These are phyloP conservation scores for Nemania sp. DNA, from an alignment of 2,329 filamentous ascomycete species.

Conservation along the genomic window DNA sequence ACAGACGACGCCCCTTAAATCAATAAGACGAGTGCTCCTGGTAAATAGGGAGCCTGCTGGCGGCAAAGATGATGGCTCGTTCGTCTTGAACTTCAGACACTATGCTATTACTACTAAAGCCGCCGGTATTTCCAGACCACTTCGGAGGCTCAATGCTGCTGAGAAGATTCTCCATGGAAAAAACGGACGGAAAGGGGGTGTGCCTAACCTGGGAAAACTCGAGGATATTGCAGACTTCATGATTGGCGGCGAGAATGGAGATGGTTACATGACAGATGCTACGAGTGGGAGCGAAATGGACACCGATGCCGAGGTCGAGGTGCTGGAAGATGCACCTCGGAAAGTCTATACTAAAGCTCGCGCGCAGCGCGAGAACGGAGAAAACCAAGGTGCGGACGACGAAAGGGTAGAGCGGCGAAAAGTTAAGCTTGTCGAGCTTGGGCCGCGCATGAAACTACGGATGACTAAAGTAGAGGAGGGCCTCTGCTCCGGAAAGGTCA, in stretches of 20 bases:
- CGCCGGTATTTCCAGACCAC: conserved; percentile 79
- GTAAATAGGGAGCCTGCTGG: conserved; percentile 74
- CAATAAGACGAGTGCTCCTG: conserved; percentile 89
- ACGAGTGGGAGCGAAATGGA: conserved; percentile 89
- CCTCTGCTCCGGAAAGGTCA: conserved; percentile 82
- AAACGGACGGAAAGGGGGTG: conserved; percentile 66
- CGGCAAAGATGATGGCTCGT: conserved; percentile 65
- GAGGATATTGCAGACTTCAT: conserved; percentile 95
- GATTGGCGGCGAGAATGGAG: conserved; percentile 75
- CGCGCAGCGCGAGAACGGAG: conserved; percentile 50
- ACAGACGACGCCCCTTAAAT: conserved; percentile 82
- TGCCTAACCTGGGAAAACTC: conserved; percentile 88
- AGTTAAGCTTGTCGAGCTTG: conserved; percentile 89
- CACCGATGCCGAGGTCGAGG: conserved; percentile 93
- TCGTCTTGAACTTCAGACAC: conserved; percentile 85
- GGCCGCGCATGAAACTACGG: conserved; percentile 84
- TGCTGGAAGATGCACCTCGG: conserved; percentile 66
- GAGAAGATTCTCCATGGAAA: conserved; percentile 71
- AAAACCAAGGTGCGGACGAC: conserved; percentile 46
- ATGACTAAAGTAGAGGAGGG: conserved; percentile 97
- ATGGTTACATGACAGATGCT: conserved; percentile 83
- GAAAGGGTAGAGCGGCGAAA: conserved; percentile 77
- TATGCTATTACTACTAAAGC: conserved; percentile 93
- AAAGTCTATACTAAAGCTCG: conserved; percentile 60
- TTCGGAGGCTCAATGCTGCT: conserved; percentile 82